Percentiles rank a stretch among this genome's conserved stretches.
These are phyloP conservation scores for Aspergillus haitiensis DNA, from an alignment of 495 filamentous ascomycete genomes.

Conservation along the genomic window DNA sequence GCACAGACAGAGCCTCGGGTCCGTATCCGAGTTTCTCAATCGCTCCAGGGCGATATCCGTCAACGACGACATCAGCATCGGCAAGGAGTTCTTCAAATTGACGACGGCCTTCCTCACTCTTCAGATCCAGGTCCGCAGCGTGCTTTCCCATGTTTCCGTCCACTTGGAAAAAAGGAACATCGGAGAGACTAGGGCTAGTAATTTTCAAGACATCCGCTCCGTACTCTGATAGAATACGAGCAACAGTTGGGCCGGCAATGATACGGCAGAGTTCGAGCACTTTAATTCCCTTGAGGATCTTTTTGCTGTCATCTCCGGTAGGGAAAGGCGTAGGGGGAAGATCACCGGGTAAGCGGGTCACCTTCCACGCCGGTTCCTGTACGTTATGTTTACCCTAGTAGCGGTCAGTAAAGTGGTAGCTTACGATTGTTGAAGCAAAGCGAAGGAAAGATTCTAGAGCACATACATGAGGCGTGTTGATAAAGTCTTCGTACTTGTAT, in stretches of 20 bases:
- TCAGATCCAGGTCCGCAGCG: constrained; percentile 59
- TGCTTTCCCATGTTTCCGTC: constrained; percentile 75
- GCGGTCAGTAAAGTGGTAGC: constrained; percentile 15
- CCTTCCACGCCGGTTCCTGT: constrained; percentile 54
- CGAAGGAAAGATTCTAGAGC: constrained; percentile 24
- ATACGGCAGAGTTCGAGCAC: constrained; percentile 71
- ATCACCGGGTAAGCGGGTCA: constrained; percentile 46
- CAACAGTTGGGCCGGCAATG: constrained; percentile 60
- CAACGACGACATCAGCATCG: constrained; percentile 61
- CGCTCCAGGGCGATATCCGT: constrained; percentile 68
- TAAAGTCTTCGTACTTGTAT: constrained; percentile 65
- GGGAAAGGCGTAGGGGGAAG: constrained; percentile 58
- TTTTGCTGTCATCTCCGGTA: constrained; percentile 31
- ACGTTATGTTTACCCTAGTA: constrained; percentile 48
- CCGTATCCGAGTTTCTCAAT: constrained; percentile 66
- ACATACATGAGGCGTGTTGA: constrained; percentile 57
- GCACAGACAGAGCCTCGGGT: constrained; percentile 46
- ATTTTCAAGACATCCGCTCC: constrained; percentile 70
- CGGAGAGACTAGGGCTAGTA: constrained; percentile 64
- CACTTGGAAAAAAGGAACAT: constrained; percentile 80
- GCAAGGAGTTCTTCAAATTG: constrained; percentile 60
- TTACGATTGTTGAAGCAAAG: not conserved
- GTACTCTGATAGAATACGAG: constrained; percentile 65
- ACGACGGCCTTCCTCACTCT: constrained; percentile 48
- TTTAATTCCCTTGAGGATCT: constrained; percentile 39